Percentiles rank a stretch among this genome's conserved stretches.
These are phyloP conservation scores for Senecio squalidus DNA, from an alignment of 140 eudicot genomes.

Conservation along the genomic window DNA sequence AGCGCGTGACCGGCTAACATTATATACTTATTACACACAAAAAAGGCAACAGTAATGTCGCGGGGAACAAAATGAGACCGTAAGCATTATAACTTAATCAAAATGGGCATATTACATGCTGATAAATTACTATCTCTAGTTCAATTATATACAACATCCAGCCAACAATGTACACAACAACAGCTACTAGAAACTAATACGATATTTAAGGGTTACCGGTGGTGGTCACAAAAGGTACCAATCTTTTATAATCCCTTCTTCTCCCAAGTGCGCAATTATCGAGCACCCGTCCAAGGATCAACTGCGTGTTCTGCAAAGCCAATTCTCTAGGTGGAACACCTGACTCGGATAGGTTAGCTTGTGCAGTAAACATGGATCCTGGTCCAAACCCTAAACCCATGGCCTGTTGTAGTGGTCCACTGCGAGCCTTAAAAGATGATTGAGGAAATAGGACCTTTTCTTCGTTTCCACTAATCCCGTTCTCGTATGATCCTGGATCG, in stretches of 20 bases:
- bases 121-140: conserved; percentile 23
- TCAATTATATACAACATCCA: conserved; percentile 44
- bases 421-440: conserved; percentile 87
- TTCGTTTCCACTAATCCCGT: conserved; percentile 61
- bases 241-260: conserved; percentile 85
- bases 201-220: conserved; percentile 45
- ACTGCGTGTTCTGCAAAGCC: conserved; percentile 85
- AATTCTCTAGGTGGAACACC: conserved; percentile 70
- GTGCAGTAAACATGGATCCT: conserved; percentile 41
- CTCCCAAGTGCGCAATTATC: conserved; percentile 93
- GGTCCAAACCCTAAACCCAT: conserved; percentile 68
- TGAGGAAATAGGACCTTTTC: conserved; percentile 84
- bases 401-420: conserved; percentile 87
- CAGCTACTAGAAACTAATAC: background rate
- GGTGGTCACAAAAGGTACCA: conserved; percentile 86
- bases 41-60: background rate
- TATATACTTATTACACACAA: background rate
- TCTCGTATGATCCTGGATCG: conserved; percentile 55
- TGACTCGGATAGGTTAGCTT: conserved; percentile 41
- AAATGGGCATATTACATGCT: conserved; percentile 28
- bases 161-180: conserved; percentile 22
- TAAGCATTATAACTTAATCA: conserved; percentile 16
- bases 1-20: background rate
- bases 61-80: background rate
- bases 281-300: conserved; percentile 90